Evolutionary conservation across 768 basidiomycete species (phyloP).

Genomic region (Russula compacta): DNA sequence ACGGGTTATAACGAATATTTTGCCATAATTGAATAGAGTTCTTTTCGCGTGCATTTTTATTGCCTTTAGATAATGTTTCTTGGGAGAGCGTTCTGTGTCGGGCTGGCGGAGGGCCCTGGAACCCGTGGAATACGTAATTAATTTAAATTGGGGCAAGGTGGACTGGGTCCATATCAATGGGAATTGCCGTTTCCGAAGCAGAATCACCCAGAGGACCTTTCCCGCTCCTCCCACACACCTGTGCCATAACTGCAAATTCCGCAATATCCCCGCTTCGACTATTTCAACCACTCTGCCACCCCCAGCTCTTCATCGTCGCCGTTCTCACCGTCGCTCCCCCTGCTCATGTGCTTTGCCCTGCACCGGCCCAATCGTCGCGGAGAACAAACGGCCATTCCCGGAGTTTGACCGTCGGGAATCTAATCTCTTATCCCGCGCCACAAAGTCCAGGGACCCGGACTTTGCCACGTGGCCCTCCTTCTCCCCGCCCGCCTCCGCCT

Average conservation of each 20-base stretch:
- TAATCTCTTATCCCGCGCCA: conserved; percentile 19
- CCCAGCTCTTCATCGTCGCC: not conserved
- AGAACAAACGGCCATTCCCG: conserved; percentile 16
- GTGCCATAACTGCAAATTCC: conserved; percentile 14
- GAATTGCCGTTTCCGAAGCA: conserved; percentile 20
- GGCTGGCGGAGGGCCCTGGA: conserved; percentile 22
- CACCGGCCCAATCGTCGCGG: conserved; percentile 16
- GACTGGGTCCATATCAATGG: conserved; percentile 19
- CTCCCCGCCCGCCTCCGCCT: not conserved
- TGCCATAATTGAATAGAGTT: conserved; percentile 43
- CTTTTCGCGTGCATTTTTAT: conserved; percentile 47
- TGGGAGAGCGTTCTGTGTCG: conserved; percentile 17
- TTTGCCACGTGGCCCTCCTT: conserved; percentile 13
- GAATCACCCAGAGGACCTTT: conserved; percentile 12
- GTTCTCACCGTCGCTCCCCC: not conserved
- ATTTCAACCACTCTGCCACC: not conserved
- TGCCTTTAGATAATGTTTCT: conserved; percentile 40
- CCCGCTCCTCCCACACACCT: conserved; percentile 10
- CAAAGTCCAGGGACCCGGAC: conserved; percentile 20
- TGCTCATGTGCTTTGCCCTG: conserved; percentile 15
- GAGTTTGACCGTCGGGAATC: conserved; percentile 13
- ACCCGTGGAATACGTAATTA: conserved; percentile 22
- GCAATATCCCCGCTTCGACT: conserved; percentile 16
- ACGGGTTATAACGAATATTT: conserved; percentile 56
- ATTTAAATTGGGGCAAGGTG: conserved; percentile 18